These are phyloP conservation scores for California macrophylla DNA, from an alignment of 441 rosid genomes.

Conservation along the genomic window DNA sequence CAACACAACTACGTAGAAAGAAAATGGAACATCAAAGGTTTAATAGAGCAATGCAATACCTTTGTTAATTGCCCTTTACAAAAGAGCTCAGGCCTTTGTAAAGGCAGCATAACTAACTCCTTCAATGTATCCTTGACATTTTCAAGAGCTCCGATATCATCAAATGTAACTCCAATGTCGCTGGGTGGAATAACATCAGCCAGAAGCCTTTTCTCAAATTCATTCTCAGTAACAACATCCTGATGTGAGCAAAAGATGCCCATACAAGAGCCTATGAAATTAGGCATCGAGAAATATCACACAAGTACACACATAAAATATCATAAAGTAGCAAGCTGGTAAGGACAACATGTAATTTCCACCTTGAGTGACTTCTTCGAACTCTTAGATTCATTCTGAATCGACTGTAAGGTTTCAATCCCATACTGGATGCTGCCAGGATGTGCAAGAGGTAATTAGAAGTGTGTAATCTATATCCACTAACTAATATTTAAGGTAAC, in stretches of 20 bases:
- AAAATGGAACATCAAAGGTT: no score
- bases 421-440: conserved; percentile 64
- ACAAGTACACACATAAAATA: neutral
- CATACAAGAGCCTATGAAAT: neutral
- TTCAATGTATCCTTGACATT: conserved; percentile 93
- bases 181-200: conserved; percentile 92
- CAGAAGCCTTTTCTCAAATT: conserved; percentile 90
- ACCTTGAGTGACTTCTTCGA: conserved; percentile 90
- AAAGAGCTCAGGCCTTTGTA: conserved; percentile 93
- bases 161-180: conserved; percentile 91
- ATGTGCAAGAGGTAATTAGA: conserved; percentile 6
- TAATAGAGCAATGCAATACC: conserved; percentile 37
- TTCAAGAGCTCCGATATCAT: conserved; percentile 93
- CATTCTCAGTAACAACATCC: conserved; percentile 97
- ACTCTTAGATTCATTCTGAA: conserved; percentile 76
- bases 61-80: conserved; percentile 93
- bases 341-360: conserved; percentile 11
- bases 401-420: conserved; percentile 56
- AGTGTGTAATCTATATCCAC: neutral
- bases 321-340: neutral
- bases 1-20: no score
- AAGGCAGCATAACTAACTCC: conserved; percentile 99
- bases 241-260: conserved; percentile 19
- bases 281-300: neutral
- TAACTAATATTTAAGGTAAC: neutral